Evolutionary conservation across 176 grass and related monocot species (phyloP).

Genomic region (Rhynchospora breviuscula): DNA sequence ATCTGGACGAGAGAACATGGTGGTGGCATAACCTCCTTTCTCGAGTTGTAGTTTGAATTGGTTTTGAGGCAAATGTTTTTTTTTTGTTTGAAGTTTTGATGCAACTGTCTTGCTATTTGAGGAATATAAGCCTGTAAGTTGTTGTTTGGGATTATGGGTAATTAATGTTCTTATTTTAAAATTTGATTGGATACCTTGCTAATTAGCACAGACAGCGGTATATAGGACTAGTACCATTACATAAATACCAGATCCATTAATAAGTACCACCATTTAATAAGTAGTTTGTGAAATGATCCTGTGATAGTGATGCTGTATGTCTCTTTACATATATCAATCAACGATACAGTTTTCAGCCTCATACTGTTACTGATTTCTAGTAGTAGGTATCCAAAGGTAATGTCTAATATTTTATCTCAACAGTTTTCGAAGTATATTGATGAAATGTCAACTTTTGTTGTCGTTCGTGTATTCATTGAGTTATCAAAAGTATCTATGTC

Average conservation of each 20-base stretch:
- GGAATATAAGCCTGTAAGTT: neutral
- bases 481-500: too few relatives aligned
- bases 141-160: neutral
- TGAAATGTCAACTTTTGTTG: too few relatives aligned
- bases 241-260: neutral
- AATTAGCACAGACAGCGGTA: neutral
- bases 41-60: neutral
- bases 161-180: neutral
- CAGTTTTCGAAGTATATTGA: too few relatives aligned
- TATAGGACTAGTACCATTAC: neutral
- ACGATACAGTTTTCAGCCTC: neutral
- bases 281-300: neutral
- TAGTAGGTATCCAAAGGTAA: too few relatives aligned
- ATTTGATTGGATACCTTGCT: neutral
- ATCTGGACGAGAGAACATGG: too few relatives aligned
- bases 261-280: neutral
- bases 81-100: neutral
- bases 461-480: too few relatives aligned
- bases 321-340: too few relatives aligned
- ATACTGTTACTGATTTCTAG: neutral
- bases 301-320: too few relatives aligned
- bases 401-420: too few relatives aligned
- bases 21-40: neutral
- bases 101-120: neutral
- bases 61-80: neutral